Percentiles rank a stretch among this genome's conserved stretches.
Conservation (phyloP, 257 asterid genomes). For the Mentha longifolia region DNA sequence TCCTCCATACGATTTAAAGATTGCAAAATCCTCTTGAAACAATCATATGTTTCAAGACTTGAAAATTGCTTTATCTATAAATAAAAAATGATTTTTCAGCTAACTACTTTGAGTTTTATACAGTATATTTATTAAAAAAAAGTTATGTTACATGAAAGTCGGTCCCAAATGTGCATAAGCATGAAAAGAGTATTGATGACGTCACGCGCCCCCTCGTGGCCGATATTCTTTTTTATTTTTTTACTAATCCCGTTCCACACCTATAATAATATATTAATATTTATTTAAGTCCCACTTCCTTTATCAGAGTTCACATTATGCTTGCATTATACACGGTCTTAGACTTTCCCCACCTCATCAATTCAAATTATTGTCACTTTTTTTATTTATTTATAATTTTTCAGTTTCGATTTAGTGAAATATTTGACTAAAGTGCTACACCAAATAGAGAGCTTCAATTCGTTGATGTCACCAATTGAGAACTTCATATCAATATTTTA, state of each 20-base stretch:
- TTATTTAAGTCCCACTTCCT: not conserved
- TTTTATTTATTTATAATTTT: not conserved
- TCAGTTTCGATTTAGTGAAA: not conserved
- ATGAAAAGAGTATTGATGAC: constrained; percentile 35
- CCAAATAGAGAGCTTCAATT: not conserved
- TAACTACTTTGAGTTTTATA: no score
- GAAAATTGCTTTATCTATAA: no score
- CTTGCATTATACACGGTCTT: not conserved
- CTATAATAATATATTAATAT: not conserved
- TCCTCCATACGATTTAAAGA: no score
- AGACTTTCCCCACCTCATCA: not conserved
- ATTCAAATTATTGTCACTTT: not conserved
- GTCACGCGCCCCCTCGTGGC: constrained; percentile 42
- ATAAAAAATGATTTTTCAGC: no score
- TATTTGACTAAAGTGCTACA: not conserved
- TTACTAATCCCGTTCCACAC: not conserved
- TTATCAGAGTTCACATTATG: not conserved
- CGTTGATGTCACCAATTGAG: no score
- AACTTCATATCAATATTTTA: no score
- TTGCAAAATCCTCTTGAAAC: no score
- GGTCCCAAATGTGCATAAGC: constrained; percentile 32
- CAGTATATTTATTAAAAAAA: no score
- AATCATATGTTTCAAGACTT: no score
- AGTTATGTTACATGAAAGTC: constrained; percentile 4
- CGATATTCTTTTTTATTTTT: not conserved